Conservation (phyloP, 257 asterid species). For the Agastache rugosa region DNA sequence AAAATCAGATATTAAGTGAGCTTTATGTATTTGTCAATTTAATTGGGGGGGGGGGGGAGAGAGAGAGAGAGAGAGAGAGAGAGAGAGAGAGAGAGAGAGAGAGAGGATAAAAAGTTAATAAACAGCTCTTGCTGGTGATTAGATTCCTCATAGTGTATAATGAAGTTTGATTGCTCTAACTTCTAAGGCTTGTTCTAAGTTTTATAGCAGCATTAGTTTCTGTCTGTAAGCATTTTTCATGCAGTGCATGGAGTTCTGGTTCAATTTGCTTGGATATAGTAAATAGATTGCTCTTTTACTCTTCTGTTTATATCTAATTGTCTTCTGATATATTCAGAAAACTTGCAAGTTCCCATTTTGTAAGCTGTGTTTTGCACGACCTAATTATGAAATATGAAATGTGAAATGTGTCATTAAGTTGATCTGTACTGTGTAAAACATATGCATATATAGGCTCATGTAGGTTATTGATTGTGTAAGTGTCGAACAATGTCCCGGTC, state of each 20-base stretch:
- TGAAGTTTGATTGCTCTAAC: conserved; percentile 12
- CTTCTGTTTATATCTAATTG: conserved; percentile 13
- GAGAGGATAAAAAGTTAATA: neutral
- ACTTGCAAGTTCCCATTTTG: conserved; percentile 8
- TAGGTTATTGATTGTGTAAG: neutral
- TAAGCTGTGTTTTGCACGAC: conserved; percentile 1
- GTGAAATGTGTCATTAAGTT: neutral
- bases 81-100: neutral
- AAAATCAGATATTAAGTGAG: neutral
- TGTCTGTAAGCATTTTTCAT: neutral
- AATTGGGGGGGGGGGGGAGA: neutral
- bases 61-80: too few species aligned
- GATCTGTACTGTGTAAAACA: neutral
- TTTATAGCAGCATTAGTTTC: conserved; percentile 4
- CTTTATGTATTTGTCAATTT: neutral
- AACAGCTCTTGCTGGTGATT: neutral
- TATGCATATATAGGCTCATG: neutral
- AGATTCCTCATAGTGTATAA: neutral
- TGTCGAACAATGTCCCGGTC: conserved; percentile 18
- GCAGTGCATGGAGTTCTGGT: conserved; percentile 2
- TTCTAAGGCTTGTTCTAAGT: neutral
- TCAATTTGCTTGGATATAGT: neutral
- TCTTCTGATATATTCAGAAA: neutral
- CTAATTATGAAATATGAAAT: neutral
- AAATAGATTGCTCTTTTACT: conserved; percentile 2